Evolutionary conservation across 1,284 basidiomycete genomes (phyloP).

Genomic region (Irpex rosettiformis): DNA sequence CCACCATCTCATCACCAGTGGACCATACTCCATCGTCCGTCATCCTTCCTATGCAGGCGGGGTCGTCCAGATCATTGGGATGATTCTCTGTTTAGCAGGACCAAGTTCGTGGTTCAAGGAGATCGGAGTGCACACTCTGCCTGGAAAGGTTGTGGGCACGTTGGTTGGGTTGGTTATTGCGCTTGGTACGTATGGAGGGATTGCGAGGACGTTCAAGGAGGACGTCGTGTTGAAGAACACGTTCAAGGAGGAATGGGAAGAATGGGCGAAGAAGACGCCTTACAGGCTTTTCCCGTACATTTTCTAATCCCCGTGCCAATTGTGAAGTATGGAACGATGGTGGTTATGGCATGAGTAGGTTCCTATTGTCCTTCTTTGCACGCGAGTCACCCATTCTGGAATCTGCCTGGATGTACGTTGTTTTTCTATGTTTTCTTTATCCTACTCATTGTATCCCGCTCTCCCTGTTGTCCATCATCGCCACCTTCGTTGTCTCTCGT

Average conservation of each 20-base stretch:
- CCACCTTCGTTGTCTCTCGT: too few relatives aligned
- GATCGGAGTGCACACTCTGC: background rate
- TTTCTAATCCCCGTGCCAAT: too few relatives aligned
- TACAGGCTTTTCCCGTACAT: constrained; percentile 14
- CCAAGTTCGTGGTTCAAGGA: background rate
- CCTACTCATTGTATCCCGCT: too few relatives aligned
- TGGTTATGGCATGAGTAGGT: too few relatives aligned
- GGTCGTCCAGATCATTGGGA: background rate
- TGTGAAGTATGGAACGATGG: too few relatives aligned
- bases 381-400: background rate
- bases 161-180: background rate
- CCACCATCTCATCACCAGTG: constrained; percentile 5
- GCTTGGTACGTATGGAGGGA: background rate
- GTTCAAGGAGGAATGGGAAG: constrained; percentile 14
- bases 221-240: constrained; percentile 15
- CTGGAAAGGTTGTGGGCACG: background rate
- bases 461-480: too few relatives aligned
- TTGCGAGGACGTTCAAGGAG: constrained; percentile 8
- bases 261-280: constrained; percentile 15
- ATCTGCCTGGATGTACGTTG: too few relatives aligned
- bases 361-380: background rate
- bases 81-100: background rate
- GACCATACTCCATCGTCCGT: constrained; percentile 8
- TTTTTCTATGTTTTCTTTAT: too few relatives aligned
- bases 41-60: constrained; percentile 1